phyloP scores from a whole-genome alignment of 2,329 filamentous ascomycete genomes.

The Aurifilum marmelostoma region DNA sequence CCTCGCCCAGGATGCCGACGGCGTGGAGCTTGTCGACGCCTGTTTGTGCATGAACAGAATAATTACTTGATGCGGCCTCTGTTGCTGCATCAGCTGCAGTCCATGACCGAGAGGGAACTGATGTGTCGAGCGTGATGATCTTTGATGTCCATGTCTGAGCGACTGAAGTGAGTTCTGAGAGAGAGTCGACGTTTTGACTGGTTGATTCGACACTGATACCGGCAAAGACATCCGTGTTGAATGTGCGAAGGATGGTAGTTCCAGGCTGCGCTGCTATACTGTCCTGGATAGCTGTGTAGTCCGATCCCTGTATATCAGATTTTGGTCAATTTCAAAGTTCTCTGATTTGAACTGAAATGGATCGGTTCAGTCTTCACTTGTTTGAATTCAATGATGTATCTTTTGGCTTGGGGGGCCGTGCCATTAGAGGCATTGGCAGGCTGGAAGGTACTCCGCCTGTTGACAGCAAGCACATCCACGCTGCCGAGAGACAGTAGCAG shows the following conservation, averaged over 20 bases:
- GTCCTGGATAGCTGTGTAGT: constrained; percentile 12
- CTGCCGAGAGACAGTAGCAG: constrained; percentile 12
- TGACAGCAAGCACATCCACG: not conserved
- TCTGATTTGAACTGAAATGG: not conserved
- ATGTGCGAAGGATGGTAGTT: constrained; percentile 14
- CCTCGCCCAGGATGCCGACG: constrained; percentile 29
- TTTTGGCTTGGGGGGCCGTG: constrained; percentile 14
- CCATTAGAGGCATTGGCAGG: constrained; percentile 13
- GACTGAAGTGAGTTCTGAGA: constrained; percentile 15
- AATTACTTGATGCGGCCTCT: constrained; percentile 26
- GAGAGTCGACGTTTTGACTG: constrained; percentile 19
- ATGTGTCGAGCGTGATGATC: constrained; percentile 15
- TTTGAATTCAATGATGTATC: constrained; percentile 20
- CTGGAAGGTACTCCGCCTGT: not conserved
- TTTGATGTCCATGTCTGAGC: constrained; percentile 22
- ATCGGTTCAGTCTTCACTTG: not conserved
- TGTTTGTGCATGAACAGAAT: constrained; percentile 32
- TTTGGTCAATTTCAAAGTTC: not conserved
- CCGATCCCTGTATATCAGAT: constrained; percentile 5
- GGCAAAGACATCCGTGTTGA: constrained; percentile 26
- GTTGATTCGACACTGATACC: constrained; percentile 24
- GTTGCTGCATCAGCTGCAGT: constrained; percentile 13
- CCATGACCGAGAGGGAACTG: constrained; percentile 17
- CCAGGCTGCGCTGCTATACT: constrained; percentile 16
- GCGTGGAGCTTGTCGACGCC: constrained; percentile 33